Evolutionary conservation across 768 basidiomycete genomes (phyloP), one percentile per base, ranked within the genome.

Genomic region (Candolleomyces aberdarensis): DNA sequence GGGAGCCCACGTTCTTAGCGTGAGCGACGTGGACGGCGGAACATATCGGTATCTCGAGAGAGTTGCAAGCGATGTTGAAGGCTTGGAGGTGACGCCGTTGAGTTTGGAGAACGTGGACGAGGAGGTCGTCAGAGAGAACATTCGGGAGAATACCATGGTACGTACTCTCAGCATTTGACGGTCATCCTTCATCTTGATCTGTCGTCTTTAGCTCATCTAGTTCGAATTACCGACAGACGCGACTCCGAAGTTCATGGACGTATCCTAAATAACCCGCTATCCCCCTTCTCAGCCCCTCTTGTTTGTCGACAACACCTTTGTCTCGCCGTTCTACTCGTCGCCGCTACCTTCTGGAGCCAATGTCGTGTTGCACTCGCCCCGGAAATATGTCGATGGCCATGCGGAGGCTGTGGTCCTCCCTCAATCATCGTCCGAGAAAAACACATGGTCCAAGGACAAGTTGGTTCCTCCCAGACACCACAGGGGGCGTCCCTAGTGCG

Each of bases 181-280:
- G 6, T 56, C 49, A 2, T 43, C 43, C 26, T 51, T 17, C 1
- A 52, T 13, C 29, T 48, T 48, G 22, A 57, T 58, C 22, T 17
- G 7, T 97, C 11, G 83, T n/a, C n/a, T n/a, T n/a, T n/a, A n/a
- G n/a, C n/a, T n/a, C n/a, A n/a, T 99, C 59, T 97, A 94, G 94
- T 86, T 97, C 65, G 96, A 99, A 74, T 81, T 91, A 0, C 96
- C 95, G 0, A 98, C 96, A 3, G 98, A 98, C 76, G 96, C 96
- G 0, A 93, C 93, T 1, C 86, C 98, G 9, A 86, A 91, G 17
- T 76, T 98, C 44, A 86, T 96, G 43, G 90, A 94, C 68, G 87
- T 98, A 70, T 74, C 85, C 31, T 69, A 80, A 11, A 75, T 96
- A 53, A 86, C 87, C 3, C 83, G 79, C 58, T 76, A 83, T 0